Evolutionary conservation across 2,329 filamentous ascomycete genomes (phyloP).

Genomic region (Cladophialophora chaetospira): DNA sequence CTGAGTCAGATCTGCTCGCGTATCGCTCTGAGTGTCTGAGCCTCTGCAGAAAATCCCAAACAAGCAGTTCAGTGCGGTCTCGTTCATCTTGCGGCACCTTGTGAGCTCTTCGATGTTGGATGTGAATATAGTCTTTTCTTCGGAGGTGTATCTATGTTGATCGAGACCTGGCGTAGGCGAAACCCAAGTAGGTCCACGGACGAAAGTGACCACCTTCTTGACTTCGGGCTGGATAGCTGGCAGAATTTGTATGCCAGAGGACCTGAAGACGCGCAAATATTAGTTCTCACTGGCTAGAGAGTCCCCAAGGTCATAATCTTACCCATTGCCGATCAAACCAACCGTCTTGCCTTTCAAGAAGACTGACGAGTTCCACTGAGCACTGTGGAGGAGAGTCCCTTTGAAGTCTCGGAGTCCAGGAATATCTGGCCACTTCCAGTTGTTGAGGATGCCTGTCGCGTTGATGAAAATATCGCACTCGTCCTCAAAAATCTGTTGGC

Average conservation of each 20-base stretch:
- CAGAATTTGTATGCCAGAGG: constrained; percentile 47
- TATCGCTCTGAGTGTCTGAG: constrained; percentile 20
- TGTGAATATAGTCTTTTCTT: constrained; percentile 26
- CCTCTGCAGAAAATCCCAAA: constrained; percentile 27
- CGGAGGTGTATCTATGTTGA: constrained; percentile 32
- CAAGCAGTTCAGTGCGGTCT: constrained; percentile 30
- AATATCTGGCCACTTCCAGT: constrained; percentile 45
- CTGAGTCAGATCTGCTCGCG: constrained; percentile 14
- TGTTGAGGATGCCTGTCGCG: constrained; percentile 61
- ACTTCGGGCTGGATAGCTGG: constrained; percentile 35
- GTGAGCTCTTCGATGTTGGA: constrained; percentile 28
- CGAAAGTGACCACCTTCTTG: constrained; percentile 39
- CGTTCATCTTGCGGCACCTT: constrained; percentile 21
- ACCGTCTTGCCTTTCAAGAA: constrained; percentile 34
- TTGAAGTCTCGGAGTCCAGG: constrained; percentile 33
- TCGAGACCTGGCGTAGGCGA: constrained; percentile 18
- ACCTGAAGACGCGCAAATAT: constrained; percentile 30
- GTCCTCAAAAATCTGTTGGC: constrained; percentile 13
- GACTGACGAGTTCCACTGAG: constrained; percentile 37
- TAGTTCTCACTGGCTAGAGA: background rate
- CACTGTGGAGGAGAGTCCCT: constrained; percentile 35
- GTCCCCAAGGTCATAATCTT: too few relatives aligned
- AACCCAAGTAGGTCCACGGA: constrained; percentile 28
- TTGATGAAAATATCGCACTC: constrained; percentile 48
- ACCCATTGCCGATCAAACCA: constrained; percentile 35